A percentile compares a stretch with the other conserved stretches of the same genome.
Conservation (phyloP, 1,284 basidiomycete genomes). For the Trichosporon coremiiforme region DNA sequence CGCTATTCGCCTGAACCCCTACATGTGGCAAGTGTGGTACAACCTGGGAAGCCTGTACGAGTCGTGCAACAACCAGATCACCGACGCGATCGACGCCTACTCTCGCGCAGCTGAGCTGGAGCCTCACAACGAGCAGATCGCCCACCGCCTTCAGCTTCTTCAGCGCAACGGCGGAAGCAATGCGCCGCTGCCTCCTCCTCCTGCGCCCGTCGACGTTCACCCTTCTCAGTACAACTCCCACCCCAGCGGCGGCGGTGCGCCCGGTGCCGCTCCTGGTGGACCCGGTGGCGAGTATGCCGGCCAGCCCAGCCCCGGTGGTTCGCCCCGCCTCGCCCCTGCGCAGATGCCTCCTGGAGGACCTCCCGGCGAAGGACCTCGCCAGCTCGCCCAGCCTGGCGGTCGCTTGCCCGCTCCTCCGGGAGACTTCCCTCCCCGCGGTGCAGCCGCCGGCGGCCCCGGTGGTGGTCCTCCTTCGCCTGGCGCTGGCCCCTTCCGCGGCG, state of each 20-base stretch:
- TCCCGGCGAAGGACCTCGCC: conserved; percentile 13
- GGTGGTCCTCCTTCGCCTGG: conserved; percentile 33
- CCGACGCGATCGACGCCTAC: conserved; percentile 97
- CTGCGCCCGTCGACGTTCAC: conserved; percentile 90
- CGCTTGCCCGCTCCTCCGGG: conserved; percentile 47
- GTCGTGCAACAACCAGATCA: conserved; percentile 98
- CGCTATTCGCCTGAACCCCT: conserved; percentile 97
- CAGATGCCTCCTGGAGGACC: conserved; percentile 20
- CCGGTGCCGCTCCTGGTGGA: conserved; percentile 27
- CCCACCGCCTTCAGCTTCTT: conserved; percentile 73
- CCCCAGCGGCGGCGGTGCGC: conserved; percentile 32
- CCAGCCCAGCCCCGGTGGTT: conserved; percentile 34
- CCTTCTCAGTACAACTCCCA: conserved; percentile 81
- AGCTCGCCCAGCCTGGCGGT: conserved; percentile 29
- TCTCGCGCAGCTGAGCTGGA: conserved; percentile 88
- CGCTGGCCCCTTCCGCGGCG: conserved; percentile 49
- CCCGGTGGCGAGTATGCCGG: conserved; percentile 20
- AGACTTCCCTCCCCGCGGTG: conserved; percentile 20
- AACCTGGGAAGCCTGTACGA: conserved; percentile 96
- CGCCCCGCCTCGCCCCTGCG: conserved; percentile 37
- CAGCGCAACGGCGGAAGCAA: conserved; percentile 80
- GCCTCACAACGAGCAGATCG: conserved; percentile 74
- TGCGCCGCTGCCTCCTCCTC: conserved; percentile 73
- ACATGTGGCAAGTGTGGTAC: conserved; percentile 99
- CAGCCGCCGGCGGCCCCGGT: conserved; percentile 2